These are phyloP conservation scores for Vachellia pachyceras DNA, from an alignment of 306 rosid species.

Conservation along the genomic window DNA sequence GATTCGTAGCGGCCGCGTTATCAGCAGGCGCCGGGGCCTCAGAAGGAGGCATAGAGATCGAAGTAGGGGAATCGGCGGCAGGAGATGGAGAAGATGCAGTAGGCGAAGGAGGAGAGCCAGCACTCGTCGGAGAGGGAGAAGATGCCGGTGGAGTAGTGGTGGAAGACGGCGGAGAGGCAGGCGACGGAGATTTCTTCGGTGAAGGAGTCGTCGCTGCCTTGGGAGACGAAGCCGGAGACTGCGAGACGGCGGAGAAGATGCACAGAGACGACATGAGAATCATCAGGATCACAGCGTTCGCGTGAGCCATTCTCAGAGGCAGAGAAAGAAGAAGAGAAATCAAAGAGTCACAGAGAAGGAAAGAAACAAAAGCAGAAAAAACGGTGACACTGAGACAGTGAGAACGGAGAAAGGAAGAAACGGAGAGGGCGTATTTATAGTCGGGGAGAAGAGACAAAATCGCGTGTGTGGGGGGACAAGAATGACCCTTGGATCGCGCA, in stretches of 20 bases:
- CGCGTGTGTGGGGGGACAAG: neutral
- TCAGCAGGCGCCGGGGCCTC: slow-evolving; percentile 37
- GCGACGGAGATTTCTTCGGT: slow-evolving; percentile 39
- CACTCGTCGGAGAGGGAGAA: neutral
- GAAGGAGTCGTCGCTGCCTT: neutral
- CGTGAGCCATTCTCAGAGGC: slow-evolving; percentile 27
- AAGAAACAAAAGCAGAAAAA: no score
- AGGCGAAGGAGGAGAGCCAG: slow-evolving; percentile 36
- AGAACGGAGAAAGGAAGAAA: neutral
- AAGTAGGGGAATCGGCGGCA: slow-evolving; percentile 24
- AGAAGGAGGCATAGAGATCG: slow-evolving; percentile 41
- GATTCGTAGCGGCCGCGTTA: slow-evolving; percentile 20
- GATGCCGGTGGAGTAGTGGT: no score
- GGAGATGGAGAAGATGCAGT: neutral
- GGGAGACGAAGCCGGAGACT: slow-evolving; percentile 40
- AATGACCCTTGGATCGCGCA: slow-evolving; percentile 18
- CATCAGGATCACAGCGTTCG: slow-evolving; percentile 3
- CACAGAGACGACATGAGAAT: slow-evolving; percentile 22
- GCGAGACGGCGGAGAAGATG: slow-evolving; percentile 30
- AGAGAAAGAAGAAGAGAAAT: neutral
- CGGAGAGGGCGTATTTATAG: slow-evolving; percentile 30
- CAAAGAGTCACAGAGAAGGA: neutral
- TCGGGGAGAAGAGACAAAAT: neutral
- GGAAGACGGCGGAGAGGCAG: neutral
- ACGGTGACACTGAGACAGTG: neutral